These are phyloP conservation scores for Debaryomyces sp. DNA, from an alignment of 1,139 yeast species.

Conservation along the genomic window DNA sequence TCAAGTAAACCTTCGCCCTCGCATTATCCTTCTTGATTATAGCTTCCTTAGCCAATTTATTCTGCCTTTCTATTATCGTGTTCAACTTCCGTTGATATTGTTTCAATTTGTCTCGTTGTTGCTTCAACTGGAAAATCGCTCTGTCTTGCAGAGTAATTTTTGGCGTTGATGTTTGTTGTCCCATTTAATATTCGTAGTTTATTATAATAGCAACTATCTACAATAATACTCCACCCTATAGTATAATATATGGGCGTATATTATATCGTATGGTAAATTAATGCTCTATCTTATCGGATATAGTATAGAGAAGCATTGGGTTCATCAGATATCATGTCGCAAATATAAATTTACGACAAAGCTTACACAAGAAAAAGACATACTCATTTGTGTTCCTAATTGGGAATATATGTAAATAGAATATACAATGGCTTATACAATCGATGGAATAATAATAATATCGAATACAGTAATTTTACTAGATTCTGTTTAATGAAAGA, in stretches of 20 bases:
- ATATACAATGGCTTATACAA: conserved; percentile 1
- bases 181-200: conserved; percentile 28
- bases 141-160: conserved; percentile 80
- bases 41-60: conserved; percentile 59
- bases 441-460: background rate
- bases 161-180: conserved; percentile 49
- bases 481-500: conserved; percentile 1
- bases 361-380: conserved; percentile 1
- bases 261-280: background rate
- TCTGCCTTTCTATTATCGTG: conserved; percentile 58
- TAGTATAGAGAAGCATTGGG: background rate
- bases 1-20: conserved; percentile 69
- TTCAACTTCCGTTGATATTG: conserved; percentile 70
- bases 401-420: conserved; percentile 12
- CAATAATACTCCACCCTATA: background rate
- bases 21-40: conserved; percentile 54
- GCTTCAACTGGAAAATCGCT: conserved; percentile 82
- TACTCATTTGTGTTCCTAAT: conserved; percentile 11
- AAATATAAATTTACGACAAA: background rate
- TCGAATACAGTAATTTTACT: conserved; percentile 2
- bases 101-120: conserved; percentile 82
- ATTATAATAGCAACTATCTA: background rate
- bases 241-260: background rate
- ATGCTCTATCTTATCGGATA: background rate
- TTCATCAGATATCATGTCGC: background rate